Evolutionary conservation across 31 red algal genomes (phyloP).

Genomic region (Endocladia muricata): DNA sequence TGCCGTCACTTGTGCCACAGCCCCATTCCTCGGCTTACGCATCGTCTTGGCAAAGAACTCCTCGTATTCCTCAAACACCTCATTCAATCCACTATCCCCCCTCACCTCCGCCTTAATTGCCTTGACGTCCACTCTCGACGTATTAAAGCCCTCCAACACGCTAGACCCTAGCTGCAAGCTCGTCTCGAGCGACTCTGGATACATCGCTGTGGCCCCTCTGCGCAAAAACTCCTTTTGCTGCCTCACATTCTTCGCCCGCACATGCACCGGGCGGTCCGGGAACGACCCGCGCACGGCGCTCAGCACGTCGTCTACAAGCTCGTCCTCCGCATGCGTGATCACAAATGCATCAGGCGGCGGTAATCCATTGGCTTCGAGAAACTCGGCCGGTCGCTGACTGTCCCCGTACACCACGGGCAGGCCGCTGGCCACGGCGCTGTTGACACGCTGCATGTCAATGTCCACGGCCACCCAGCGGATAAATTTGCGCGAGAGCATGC

Average conservation of each 20-base stretch:
- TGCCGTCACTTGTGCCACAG: no score
- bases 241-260: slow-evolving; percentile 75
- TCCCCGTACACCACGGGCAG: slow-evolving; percentile 59
- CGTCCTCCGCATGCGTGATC: slow-evolving; percentile 42
- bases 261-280: slow-evolving; percentile 64
- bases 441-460: slow-evolving; percentile 28
- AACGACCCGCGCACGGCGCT: slow-evolving; percentile 39
- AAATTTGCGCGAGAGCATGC: slow-evolving; percentile 70
- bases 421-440: not conserved
- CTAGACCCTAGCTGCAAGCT: slow-evolving; percentile 79
- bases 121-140: slow-evolving; percentile 34
- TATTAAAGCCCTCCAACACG: slow-evolving; percentile 63
- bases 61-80: slow-evolving; percentile 62
- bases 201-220: slow-evolving; percentile 67
- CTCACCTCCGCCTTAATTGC: slow-evolving; percentile 70
- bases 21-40: slow-evolving; percentile 13
- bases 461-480: slow-evolving; percentile 61
- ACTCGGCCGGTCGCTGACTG: slow-evolving; percentile 20
- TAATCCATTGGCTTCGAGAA: slow-evolving; percentile 57
- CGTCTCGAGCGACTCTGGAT: slow-evolving; percentile 83
- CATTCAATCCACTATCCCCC: slow-evolving; percentile 50
- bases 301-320: slow-evolving; percentile 36
- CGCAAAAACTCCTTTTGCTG: slow-evolving; percentile 60
- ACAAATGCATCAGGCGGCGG: slow-evolving; percentile 59
- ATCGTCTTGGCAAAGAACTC: slow-evolving; percentile 60